phyloP scores from a whole-genome alignment of 768 basidiomycete species.

The Brasilioporus rufonigricans region DNA sequence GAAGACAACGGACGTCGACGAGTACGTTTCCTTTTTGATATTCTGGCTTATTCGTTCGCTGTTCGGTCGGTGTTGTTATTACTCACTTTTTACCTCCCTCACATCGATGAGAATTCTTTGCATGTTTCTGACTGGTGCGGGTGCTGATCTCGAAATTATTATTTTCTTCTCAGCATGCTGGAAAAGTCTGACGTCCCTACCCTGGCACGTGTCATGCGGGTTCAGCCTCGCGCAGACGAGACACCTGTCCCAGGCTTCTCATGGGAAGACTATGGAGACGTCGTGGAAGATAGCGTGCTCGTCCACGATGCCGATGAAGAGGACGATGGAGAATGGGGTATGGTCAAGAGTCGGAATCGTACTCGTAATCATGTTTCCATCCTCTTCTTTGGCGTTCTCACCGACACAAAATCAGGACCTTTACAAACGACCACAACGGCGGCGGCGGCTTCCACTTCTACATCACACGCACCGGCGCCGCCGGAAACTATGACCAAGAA shows the following conservation, averaged over 20 bases:
- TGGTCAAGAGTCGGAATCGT: slow-evolving; percentile 58
- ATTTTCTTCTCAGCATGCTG: slow-evolving; percentile 50
- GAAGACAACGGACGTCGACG: slow-evolving; percentile 64
- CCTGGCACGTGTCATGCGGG: slow-evolving; percentile 68
- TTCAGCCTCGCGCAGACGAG: slow-evolving; percentile 55
- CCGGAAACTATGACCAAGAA: slow-evolving; percentile 58
- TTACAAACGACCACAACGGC: slow-evolving; percentile 10
- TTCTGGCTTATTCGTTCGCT: not conserved
- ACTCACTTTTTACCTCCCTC: not conserved
- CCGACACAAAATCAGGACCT: slow-evolving; percentile 10
- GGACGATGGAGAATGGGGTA: slow-evolving; percentile 75
- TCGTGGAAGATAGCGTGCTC: slow-evolving; percentile 36
- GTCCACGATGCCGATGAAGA: slow-evolving; percentile 65
- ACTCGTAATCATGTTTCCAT: slow-evolving; percentile 35
- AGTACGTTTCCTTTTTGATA: slow-evolving; percentile 42
- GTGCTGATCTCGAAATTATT: slow-evolving; percentile 5
- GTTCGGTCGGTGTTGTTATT: not conserved
- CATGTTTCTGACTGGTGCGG: not conserved
- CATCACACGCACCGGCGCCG: slow-evolving; percentile 28
- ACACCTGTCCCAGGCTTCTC: slow-evolving; percentile 64
- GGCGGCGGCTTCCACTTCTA: slow-evolving; percentile 6
- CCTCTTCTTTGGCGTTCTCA: not conserved
- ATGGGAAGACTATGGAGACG: slow-evolving; percentile 79
- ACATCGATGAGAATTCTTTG: not conserved
- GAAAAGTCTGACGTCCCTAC: slow-evolving; percentile 53